Percentiles rank a stretch among this genome's conserved stretches.
These are phyloP conservation scores for Tricholoma sp. DNA, from an alignment of 768 basidiomycete species.

Conservation along the genomic window DNA sequence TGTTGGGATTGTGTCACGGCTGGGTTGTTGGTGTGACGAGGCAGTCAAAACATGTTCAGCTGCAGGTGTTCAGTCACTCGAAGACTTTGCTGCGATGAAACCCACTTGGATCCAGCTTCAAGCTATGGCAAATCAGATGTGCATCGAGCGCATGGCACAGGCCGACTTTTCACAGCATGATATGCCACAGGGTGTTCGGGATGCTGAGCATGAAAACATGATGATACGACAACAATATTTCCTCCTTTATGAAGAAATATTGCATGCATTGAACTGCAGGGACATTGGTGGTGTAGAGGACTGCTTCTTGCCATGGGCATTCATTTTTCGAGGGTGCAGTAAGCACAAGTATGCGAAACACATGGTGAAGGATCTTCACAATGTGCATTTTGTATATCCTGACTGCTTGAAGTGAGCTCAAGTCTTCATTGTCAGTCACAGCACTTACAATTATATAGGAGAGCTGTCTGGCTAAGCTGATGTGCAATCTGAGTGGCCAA, in stretches of 20 bases:
- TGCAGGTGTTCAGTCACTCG: conserved; percentile 17
- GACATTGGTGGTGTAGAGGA: conserved; percentile 12
- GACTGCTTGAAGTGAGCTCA: conserved; percentile 4
- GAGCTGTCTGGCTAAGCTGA: conserved; percentile 23
- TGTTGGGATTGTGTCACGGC: conserved; percentile 14
- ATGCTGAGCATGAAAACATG: conserved; percentile 29
- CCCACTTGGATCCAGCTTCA: not conserved
- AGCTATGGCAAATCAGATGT: conserved; percentile 18
- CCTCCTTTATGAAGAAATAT: conserved; percentile 36
- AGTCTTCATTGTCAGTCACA: not conserved
- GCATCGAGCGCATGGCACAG: conserved; percentile 13
- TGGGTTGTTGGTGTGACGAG: conserved; percentile 15
- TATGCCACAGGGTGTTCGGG: conserved; percentile 10
- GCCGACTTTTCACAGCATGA: not conserved
- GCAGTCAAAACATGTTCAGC: not conserved
- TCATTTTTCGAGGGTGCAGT: conserved; percentile 10
- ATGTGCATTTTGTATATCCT: conserved; percentile 13
- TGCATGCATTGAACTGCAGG: conserved; percentile 17
- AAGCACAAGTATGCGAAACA: conserved; percentile 15
- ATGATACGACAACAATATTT: conserved; percentile 27
- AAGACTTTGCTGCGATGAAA: conserved; percentile 17
- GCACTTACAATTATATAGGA: not conserved
- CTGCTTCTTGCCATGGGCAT: conserved; percentile 9
- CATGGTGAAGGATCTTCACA: conserved; percentile 5
- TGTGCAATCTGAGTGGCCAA: conserved; percentile 32